Conservation (phyloP, 148 eudicot genomes). For the Rhododendron ovatum region DNA sequence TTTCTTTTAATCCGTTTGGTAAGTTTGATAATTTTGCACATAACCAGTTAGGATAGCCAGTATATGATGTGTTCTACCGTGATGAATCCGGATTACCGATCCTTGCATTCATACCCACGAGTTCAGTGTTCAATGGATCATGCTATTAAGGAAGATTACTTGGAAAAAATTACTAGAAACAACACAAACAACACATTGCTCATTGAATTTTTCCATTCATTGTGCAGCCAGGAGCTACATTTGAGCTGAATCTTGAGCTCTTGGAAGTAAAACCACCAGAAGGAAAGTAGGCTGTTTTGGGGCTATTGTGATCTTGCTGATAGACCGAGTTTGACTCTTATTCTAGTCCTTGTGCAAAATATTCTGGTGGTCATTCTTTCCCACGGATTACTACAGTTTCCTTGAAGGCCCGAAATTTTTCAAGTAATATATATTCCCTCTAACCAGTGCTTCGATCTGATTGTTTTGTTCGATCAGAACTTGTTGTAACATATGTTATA, state of each 20-base stretch:
- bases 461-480: not conserved
- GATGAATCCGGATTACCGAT: not conserved
- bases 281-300: slow-evolving; percentile 22
- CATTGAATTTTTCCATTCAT: not conserved
- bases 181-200: not conserved
- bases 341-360: not conserved
- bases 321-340: not conserved
- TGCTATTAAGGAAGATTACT: not conserved
- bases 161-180: not conserved
- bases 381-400: not conserved
- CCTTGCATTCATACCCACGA: not conserved
- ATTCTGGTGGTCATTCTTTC: not conserved
- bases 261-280: slow-evolving; percentile 52
- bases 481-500: not conserved
- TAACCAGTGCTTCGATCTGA: not conserved
- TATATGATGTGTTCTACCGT: not conserved
- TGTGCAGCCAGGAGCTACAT: slow-evolving; percentile 94
- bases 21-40: not conserved
- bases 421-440: not conserved
- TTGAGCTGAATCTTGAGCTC: slow-evolving; percentile 84
- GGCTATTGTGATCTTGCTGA: not conserved
- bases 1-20: not conserved
- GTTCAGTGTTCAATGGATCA: not conserved
- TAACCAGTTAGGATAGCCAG: not conserved
- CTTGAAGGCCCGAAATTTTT: not conserved